phyloP scores from a whole-genome alignment of 192 early-diverging fungal species.

The Diversispora epigaea region DNA sequence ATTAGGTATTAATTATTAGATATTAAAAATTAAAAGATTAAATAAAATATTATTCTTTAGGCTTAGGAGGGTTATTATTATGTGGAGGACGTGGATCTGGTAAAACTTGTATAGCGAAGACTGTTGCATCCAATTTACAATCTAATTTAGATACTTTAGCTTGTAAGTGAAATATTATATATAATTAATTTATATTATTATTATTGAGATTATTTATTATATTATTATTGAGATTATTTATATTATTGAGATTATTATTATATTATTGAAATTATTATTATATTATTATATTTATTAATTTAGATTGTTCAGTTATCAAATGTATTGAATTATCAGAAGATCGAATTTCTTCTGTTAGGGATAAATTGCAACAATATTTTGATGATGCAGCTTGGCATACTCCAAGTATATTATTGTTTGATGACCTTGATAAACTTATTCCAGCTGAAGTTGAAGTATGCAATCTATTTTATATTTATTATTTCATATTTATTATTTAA shows the following conservation, averaged over 20 bases:
- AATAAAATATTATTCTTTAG: slow-evolving; percentile 1
- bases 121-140: slow-evolving; percentile 45
- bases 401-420: slow-evolving; percentile 73
- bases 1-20: no score
- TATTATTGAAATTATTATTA: no score
- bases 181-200: slow-evolving; percentile 35
- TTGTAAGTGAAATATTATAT: slow-evolving; percentile 41
- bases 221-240: background rate
- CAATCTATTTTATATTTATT: background rate
- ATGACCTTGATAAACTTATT: slow-evolving; percentile 72
- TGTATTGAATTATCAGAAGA: slow-evolving; percentile 62
- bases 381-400: slow-evolving; percentile 66
- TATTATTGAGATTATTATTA: no score
- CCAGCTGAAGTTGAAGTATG: slow-evolving; percentile 71
- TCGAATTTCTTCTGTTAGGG: slow-evolving; percentile 57
- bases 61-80: slow-evolving; percentile 60
- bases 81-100: slow-evolving; percentile 74
- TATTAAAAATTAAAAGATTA: no score
- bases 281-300: background rate
- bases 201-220: background rate
- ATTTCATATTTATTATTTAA: background rate
- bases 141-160: slow-evolving; percentile 46
- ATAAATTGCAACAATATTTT: slow-evolving; percentile 58
- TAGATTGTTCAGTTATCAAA: slow-evolving; percentile 56
- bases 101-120: slow-evolving; percentile 66